Percentiles rank a stretch among this genome's conserved stretches.
Conservation (phyloP, 805 yeast genomes). For the Nakazawaea peltata region DNA sequence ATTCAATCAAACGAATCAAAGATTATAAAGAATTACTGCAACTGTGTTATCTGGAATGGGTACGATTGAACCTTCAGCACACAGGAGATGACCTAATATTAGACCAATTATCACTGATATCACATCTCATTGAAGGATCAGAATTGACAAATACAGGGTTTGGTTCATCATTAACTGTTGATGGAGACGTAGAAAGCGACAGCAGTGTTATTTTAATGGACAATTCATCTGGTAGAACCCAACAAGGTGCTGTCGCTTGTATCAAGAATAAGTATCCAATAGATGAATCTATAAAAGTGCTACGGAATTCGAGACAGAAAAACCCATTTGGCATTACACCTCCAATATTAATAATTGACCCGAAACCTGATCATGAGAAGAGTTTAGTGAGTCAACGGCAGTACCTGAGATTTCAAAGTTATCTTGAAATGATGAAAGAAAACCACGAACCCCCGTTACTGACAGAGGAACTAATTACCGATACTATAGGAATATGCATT, state of each 20-base stretch:
- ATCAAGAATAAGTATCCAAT: constrained; percentile 23
- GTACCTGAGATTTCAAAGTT: neutral
- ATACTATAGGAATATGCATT: constrained; percentile 32
- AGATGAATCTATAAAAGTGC: constrained; percentile 17
- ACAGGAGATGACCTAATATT: too few species aligned
- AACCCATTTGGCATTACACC: constrained; percentile 23
- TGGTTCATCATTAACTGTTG: constrained; percentile 34
- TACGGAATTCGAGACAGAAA: constrained; percentile 16
- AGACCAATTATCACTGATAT: neutral
- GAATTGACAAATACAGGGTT: constrained; percentile 40
- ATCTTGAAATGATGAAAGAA: constrained; percentile 1
- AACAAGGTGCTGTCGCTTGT: constrained; percentile 15
- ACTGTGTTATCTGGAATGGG: too few species aligned
- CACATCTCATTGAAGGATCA: constrained; percentile 23
- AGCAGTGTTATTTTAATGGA: constrained; percentile 24
- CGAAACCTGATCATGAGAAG: constrained; percentile 2
- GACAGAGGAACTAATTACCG: too few species aligned
- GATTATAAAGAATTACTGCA: constrained; percentile 17
- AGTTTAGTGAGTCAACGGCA: neutral
- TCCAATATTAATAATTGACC: constrained; percentile 24
- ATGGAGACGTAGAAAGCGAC: constrained; percentile 38
- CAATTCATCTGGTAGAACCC: neutral
- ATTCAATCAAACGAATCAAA: constrained; percentile 16
- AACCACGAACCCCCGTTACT: too few species aligned
- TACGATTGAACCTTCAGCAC: too few species aligned